Conservation (phyloP, 1,284 basidiomycete species). For the Cryptococcus hybrid region DNA sequence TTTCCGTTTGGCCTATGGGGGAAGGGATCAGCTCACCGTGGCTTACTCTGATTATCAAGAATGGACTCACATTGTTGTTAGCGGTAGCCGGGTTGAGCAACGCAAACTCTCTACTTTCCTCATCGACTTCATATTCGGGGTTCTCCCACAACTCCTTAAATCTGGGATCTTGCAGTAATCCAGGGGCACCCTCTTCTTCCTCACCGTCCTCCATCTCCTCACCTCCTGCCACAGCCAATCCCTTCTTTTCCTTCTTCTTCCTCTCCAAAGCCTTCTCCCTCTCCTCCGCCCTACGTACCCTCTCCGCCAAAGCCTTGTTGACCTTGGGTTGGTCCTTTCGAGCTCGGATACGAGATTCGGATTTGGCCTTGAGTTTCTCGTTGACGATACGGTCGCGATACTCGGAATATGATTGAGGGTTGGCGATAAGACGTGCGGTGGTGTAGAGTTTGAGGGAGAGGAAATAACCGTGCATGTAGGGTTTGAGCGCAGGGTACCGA, state of each 20-base stretch:
- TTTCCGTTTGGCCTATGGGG: slow-evolving; percentile 52
- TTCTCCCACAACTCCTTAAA: slow-evolving; percentile 92
- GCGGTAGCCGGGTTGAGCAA: slow-evolving; percentile 85
- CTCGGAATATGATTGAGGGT: slow-evolving; percentile 94
- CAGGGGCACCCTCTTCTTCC: slow-evolving; percentile 53
- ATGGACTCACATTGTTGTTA: slow-evolving; percentile 38
- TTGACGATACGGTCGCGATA: slow-evolving; percentile 83
- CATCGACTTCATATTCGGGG: slow-evolving; percentile 92
- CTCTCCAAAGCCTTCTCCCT: slow-evolving; percentile 63
- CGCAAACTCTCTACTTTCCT: slow-evolving; percentile 79
- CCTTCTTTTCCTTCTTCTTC: slow-evolving; percentile 55
- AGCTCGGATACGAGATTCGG: slow-evolving; percentile 86
- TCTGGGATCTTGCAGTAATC: slow-evolving; percentile 78
- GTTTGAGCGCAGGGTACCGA: slow-evolving; percentile 93
- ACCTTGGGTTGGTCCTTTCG: slow-evolving; percentile 70
- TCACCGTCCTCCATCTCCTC: slow-evolving; percentile 48
- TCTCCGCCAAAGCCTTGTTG: slow-evolving; percentile 90
- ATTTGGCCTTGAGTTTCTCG: slow-evolving; percentile 88
- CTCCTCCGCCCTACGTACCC: slow-evolving; percentile 72
- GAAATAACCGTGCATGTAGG: slow-evolving; percentile 99
- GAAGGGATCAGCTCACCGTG: too few species aligned
- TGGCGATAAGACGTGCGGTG: slow-evolving; percentile 89
- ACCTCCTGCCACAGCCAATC: slow-evolving; percentile 24
- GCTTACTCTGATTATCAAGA: too few species aligned
- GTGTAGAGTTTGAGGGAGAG: slow-evolving; percentile 93